phyloP scores from a whole-genome alignment of 2,329 filamentous ascomycete genomes.

The Fusarium sp. region DNA sequence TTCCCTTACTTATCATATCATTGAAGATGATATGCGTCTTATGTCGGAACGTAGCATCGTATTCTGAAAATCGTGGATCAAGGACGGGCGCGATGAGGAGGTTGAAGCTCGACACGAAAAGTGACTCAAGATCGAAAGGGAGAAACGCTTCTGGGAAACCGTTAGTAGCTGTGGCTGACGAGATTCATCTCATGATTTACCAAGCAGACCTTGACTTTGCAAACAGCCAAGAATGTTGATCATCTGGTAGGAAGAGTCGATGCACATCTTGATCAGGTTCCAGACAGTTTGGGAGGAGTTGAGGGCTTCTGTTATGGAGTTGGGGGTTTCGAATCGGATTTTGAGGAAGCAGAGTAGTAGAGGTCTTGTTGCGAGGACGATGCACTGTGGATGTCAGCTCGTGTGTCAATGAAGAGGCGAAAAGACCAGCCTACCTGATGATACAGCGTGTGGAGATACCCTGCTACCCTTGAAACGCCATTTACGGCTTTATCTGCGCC shows the following conservation, averaged over 20 bases:
- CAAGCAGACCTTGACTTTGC: constrained; percentile 55
- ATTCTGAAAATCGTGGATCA: constrained; percentile 47
- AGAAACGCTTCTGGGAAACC: constrained; percentile 53
- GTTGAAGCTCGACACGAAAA: constrained; percentile 54
- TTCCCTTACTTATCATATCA: constrained; percentile 56
- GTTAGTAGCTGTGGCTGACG: neutral
- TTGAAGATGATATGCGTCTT: constrained; percentile 55
- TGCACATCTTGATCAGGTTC: constrained; percentile 46
- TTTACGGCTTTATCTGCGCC: constrained; percentile 44
- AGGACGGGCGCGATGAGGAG: constrained; percentile 50
- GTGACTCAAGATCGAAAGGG: constrained; percentile 56
- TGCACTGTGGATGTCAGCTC: constrained; percentile 37
- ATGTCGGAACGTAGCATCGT: constrained; percentile 48
- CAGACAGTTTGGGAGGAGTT: constrained; percentile 48
- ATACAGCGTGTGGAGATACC: constrained; percentile 45
- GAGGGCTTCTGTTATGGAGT: constrained; percentile 43
- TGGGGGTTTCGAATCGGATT: constrained; percentile 41
- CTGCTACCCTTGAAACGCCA: constrained; percentile 44
- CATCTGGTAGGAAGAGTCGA: constrained; percentile 46
- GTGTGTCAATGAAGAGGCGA: no score
- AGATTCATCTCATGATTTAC: constrained; percentile 42
- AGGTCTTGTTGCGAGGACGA: constrained; percentile 45
- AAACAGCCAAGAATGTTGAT: constrained; percentile 53
- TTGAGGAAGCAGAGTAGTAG: constrained; percentile 46
- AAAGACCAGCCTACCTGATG: constrained; percentile 42